Evolutionary conservation across 73 alveolate species (phyloP).

Genomic region (Paramecium bursaria): DNA sequence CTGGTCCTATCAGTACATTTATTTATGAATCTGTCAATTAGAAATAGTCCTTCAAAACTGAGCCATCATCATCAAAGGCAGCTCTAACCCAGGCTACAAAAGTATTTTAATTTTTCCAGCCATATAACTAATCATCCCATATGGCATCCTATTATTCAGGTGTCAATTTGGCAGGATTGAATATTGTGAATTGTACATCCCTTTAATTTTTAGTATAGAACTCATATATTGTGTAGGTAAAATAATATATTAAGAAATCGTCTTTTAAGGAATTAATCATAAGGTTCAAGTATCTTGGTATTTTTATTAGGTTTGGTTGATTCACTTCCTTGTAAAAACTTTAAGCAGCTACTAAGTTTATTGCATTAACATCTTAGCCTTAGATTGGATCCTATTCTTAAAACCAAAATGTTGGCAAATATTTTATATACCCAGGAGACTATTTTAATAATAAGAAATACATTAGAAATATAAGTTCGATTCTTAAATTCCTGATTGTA

Average conservation of each 20-base stretch:
- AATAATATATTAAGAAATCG: constrained; percentile 17
- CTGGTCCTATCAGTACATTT: constrained; percentile 11
- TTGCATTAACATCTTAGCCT: not conserved
- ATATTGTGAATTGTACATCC: constrained; percentile 3
- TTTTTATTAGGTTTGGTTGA: constrained; percentile 15
- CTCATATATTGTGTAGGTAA: constrained; percentile 36
- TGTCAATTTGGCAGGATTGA: constrained; percentile 53
- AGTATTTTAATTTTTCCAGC: constrained; percentile 15
- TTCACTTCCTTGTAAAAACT: constrained; percentile 5
- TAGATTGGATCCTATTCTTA: not conserved
- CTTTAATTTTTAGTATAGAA: constrained; percentile 40
- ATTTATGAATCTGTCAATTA: constrained; percentile 11
- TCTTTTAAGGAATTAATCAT: not conserved
- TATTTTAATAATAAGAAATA: not conserved
- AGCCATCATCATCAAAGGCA: not conserved
- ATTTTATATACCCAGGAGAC: constrained; percentile 30
- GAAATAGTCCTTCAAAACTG: not conserved
- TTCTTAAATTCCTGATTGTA: constrained; percentile 13
- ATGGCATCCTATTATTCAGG: not conserved
- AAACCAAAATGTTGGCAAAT: constrained; percentile 28
- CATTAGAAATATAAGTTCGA: constrained; percentile 49
- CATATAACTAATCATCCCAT: constrained; percentile 57
- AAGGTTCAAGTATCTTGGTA: constrained; percentile 37
- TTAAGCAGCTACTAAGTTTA: constrained; percentile 25
- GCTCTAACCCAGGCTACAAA: constrained; percentile 36